These are phyloP conservation scores for Penicillium nucicola DNA, from an alignment of 495 filamentous ascomycete species.

Conservation along the genomic window DNA sequence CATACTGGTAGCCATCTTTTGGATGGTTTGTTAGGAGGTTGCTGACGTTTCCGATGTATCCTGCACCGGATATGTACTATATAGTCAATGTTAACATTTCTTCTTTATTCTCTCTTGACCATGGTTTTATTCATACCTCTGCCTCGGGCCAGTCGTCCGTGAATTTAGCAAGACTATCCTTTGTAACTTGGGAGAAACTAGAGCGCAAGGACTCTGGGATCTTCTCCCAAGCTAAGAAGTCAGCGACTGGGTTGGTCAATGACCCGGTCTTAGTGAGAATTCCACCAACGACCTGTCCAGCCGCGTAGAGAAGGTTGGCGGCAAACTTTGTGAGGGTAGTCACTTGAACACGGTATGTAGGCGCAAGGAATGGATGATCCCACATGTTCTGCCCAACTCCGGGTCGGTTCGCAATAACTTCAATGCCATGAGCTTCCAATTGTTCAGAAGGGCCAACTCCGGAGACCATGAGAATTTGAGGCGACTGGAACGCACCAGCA, in stretches of 20 bases:
- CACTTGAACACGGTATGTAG: slow-evolving; percentile 19
- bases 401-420: slow-evolving; percentile 34
- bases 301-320: slow-evolving; percentile 8
- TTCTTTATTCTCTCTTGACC: background rate
- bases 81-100: slow-evolving; percentile 10
- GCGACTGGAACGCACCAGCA: slow-evolving; percentile 16
- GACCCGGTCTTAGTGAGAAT: slow-evolving; percentile 20
- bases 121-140: slow-evolving; percentile 33
- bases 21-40: slow-evolving; percentile 34
- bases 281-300: slow-evolving; percentile 8
- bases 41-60: slow-evolving; percentile 36
- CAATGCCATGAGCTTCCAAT: slow-evolving; percentile 33
- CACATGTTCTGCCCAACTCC: slow-evolving; percentile 49
- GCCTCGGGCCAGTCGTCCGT: slow-evolving; percentile 58
- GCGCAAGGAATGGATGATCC: slow-evolving; percentile 36
- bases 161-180: slow-evolving; percentile 28
- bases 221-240: slow-evolving; percentile 50
- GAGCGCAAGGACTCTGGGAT: slow-evolving; percentile 32
- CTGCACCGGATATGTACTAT: slow-evolving; percentile 36
- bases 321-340: slow-evolving; percentile 17
- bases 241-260: slow-evolving; percentile 33
- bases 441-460: slow-evolving; percentile 39
- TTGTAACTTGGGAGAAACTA: slow-evolving; percentile 18
- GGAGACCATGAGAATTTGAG: slow-evolving; percentile 49
- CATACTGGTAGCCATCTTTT: slow-evolving; percentile 46